Conservation (phyloP, 2,329 filamentous ascomycete genomes). For the Hortaea sp. region DNA sequence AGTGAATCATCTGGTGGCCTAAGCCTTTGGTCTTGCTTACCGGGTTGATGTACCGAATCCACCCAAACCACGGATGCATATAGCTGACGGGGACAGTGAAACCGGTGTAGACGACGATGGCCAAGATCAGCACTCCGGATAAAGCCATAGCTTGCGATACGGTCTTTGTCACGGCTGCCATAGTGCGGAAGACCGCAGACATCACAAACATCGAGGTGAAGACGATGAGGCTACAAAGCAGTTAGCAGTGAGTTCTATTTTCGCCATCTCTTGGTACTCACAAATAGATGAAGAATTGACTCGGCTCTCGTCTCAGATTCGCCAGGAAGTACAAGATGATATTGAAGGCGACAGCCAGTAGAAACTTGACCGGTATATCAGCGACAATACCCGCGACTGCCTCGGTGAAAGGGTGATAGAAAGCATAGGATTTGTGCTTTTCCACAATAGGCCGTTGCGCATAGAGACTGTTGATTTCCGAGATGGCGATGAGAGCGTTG, state of each 20-base stretch:
- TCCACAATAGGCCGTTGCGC: conserved; percentile 38
- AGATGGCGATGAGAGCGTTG: conserved; percentile 48
- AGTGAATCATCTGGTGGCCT: background rate
- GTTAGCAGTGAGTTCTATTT: too few relatives aligned
- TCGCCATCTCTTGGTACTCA: background rate
- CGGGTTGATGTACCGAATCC: conserved; percentile 33
- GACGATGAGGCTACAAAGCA: conserved; percentile 39
- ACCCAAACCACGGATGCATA: conserved; percentile 28
- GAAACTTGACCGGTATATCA: conserved; percentile 51
- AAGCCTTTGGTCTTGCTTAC: too few relatives aligned
- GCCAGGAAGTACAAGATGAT: conserved; percentile 50
- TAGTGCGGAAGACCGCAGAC: conserved; percentile 48
- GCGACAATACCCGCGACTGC: conserved; percentile 45
- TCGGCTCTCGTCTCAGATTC: conserved; percentile 30
- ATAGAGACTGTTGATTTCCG: conserved; percentile 58
- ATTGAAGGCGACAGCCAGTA: conserved; percentile 42
- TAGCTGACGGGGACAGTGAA: conserved; percentile 18
- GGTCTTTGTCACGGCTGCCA: conserved; percentile 49
- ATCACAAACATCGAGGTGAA: conserved; percentile 47
- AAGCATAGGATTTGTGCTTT: conserved; percentile 36
- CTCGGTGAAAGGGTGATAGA: conserved; percentile 33
- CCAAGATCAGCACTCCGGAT: conserved; percentile 43
- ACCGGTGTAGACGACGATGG: conserved; percentile 56
- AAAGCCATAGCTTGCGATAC: conserved; percentile 54
- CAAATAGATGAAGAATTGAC: conserved; percentile 54